Conservation (phyloP, 75 land plant species). For the Pinus tabuliformis region DNA sequence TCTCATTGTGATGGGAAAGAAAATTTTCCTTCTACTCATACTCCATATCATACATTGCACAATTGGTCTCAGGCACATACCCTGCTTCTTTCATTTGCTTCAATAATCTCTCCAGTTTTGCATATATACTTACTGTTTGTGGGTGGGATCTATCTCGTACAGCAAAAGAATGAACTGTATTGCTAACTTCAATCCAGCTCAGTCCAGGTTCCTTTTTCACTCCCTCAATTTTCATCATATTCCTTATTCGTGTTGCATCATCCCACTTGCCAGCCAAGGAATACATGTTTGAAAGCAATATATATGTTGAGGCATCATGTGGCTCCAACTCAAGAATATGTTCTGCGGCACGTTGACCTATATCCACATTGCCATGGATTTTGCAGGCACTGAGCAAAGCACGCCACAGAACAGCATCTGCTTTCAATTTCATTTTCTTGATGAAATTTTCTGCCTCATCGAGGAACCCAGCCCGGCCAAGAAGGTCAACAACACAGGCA, state of each 20-base stretch:
- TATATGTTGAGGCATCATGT: slow-evolving; percentile 32
- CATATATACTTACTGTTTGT: slow-evolving; percentile 8
- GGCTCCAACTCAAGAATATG: slow-evolving; percentile 34
- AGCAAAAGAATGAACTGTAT: slow-evolving; percentile 14
- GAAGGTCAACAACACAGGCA: slow-evolving; percentile 50
- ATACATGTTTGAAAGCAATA: slow-evolving; percentile 47
- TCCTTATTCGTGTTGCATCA: slow-evolving; percentile 28
- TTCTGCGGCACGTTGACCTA: slow-evolving; percentile 37
- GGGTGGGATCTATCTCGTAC: slow-evolving; percentile 10
- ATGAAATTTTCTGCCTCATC: slow-evolving; percentile 55
- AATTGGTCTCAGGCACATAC: not conserved
- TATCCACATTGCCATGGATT: slow-evolving; percentile 29
- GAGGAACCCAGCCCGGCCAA: slow-evolving; percentile 57
- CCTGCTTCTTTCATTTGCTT: slow-evolving; percentile 5
- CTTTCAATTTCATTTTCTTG: slow-evolving; percentile 26
- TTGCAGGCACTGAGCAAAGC: slow-evolving; percentile 55
- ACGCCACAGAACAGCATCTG: slow-evolving; percentile 46
- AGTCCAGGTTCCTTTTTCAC: slow-evolving; percentile 29
- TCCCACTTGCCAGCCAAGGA: slow-evolving; percentile 44
- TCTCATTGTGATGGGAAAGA: not conserved
- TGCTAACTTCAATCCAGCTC: slow-evolving; percentile 39
- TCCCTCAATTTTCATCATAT: slow-evolving; percentile 17
- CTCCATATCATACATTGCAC: slow-evolving; percentile 1
- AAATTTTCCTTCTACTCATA: not conserved
- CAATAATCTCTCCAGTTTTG: slow-evolving; percentile 3